These are phyloP conservation scores for Suillus brevipes DNA, from an alignment of 768 basidiomycete genomes.

Conservation along the genomic window DNA sequence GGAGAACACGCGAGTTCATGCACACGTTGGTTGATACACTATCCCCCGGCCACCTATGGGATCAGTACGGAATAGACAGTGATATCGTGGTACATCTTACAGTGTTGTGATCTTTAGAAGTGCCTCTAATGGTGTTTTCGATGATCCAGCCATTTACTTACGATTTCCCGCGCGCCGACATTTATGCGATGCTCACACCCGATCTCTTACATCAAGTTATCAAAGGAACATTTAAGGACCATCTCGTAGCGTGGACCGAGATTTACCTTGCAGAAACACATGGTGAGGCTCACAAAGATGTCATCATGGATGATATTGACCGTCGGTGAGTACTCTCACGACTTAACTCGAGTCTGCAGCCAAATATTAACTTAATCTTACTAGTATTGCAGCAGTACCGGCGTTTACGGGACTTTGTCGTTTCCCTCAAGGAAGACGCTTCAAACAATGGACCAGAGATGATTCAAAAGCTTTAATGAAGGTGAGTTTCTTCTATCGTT, in stretches of 20 bases:
- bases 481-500: not conserved
- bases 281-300: not conserved
- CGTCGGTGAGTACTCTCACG: not conserved
- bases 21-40: constrained; percentile 26
- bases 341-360: not conserved
- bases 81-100: not conserved
- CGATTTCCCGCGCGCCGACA: constrained; percentile 28
- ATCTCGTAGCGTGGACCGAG: constrained; percentile 36
- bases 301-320: constrained; percentile 27
- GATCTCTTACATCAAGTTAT: constrained; percentile 49
- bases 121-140: not conserved
- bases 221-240: constrained; percentile 48
- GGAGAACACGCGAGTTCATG: constrained; percentile 24
- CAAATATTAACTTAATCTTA: not conserved
- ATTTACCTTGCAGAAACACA: not conserved
- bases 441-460: constrained; percentile 38
- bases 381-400: constrained; percentile 31
- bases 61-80: constrained; percentile 28
- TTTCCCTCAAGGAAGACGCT: constrained; percentile 32
- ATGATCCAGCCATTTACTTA: not conserved
- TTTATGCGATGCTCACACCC: too few relatives aligned
- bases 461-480: constrained; percentile 36
- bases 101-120: not conserved
- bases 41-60: constrained; percentile 34
- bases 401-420: constrained; percentile 28